phyloP scores from a whole-genome alignment of 2,329 filamentous ascomycete genomes.

The Cercospora canescens region DNA sequence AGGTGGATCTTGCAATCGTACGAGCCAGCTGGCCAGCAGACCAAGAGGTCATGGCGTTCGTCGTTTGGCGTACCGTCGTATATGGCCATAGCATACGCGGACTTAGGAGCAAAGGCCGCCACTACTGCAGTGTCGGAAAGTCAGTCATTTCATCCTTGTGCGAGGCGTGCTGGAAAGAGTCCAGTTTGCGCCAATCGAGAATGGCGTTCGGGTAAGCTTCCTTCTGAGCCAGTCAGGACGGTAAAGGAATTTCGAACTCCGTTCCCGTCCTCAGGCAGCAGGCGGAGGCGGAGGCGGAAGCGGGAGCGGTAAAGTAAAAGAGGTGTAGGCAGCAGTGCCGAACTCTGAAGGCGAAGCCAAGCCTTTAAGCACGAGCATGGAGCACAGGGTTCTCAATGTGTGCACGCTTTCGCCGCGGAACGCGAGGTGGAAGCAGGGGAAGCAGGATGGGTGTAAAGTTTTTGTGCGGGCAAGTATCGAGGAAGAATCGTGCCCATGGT shows the following conservation, averaged over 20 bases:
- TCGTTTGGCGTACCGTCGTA: not conserved
- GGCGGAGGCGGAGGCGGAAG: not conserved
- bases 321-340: not conserved
- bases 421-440: too few species aligned
- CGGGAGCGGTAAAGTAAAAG: too few species aligned
- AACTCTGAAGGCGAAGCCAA: not conserved
- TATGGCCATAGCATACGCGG: not conserved
- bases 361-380: not conserved
- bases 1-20: not conserved
- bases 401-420: not conserved
- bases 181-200: not conserved
- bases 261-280: not conserved
- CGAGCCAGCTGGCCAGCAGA: not conserved
- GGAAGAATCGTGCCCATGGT: not conserved
- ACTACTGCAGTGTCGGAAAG: constrained; percentile 6
- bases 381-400: not conserved
- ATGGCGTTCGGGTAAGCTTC: not conserved
- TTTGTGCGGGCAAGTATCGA: too few species aligned
- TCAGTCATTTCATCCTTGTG: not conserved
- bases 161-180: not conserved
- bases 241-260: not conserved
- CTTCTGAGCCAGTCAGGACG: not conserved
- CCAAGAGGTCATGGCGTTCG: not conserved
- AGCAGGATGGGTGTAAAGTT: too few species aligned
- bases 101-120: not conserved